These are phyloP conservation scores for Apophysomyces variabilis DNA, from an alignment of 371 early-diverging fungal species.

Conservation along the genomic window DNA sequence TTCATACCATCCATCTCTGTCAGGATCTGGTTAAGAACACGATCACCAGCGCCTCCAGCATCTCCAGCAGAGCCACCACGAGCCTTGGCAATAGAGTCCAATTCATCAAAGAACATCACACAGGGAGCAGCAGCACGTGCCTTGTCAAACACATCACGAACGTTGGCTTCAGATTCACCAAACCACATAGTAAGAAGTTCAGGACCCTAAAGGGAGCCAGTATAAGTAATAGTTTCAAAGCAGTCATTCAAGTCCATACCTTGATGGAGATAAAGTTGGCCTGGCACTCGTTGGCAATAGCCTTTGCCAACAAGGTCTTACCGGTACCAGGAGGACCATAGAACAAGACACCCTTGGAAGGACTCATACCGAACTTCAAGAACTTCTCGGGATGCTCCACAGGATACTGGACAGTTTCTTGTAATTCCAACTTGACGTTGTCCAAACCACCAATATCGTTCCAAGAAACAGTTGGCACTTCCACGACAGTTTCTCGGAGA, in stretches of 20 bases:
- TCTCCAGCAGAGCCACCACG: conserved; percentile 88
- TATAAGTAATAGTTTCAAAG: background rate
- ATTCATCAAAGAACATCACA: conserved; percentile 99
- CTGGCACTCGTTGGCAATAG: conserved; percentile 99
- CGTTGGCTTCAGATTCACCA: conserved; percentile 99
- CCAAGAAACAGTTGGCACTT: conserved; percentile 99
- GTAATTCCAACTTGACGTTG: conserved; percentile 98
- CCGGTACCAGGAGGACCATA: conserved; percentile 99
- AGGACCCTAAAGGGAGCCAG: conserved; percentile 79
- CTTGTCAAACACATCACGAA: conserved; percentile 99
- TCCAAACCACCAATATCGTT: conserved; percentile 99
- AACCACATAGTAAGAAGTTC: conserved; percentile 99
- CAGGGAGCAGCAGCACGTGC: conserved; percentile 99
- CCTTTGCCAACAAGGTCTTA: conserved; percentile 99
- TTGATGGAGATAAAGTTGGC: conserved; percentile 99
- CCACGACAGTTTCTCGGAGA: conserved; percentile 99
- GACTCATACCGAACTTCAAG: conserved; percentile 99
- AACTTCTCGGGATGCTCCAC: conserved; percentile 99
- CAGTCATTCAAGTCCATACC: conserved; percentile 34
- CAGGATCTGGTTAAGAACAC: conserved; percentile 99
- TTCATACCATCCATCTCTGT: conserved; percentile 99
- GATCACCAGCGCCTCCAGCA: conserved; percentile 97
- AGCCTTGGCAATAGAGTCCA: conserved; percentile 99
- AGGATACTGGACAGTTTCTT: conserved; percentile 99
- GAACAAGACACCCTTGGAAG: conserved; percentile 99